Evolutionary conservation across 768 basidiomycete genomes (phyloP).

Genomic region (Leccinum subtestaceum): DNA sequence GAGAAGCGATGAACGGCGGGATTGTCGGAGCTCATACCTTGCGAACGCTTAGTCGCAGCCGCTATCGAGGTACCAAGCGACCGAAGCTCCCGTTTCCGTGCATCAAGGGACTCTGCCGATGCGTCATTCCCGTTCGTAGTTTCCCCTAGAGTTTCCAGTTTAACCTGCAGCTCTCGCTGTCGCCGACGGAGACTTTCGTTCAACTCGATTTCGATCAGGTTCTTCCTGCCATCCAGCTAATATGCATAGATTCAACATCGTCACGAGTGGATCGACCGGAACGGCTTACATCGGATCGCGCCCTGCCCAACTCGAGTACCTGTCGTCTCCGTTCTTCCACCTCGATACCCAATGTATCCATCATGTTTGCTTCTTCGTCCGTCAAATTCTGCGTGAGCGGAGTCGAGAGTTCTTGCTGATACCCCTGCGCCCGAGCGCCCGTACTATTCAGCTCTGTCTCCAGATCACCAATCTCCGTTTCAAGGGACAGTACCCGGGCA

Average conservation of each 20-base stretch:
- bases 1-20: background rate
- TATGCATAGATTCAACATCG: background rate
- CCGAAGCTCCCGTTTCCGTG: constrained; percentile 65
- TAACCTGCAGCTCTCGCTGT: constrained; percentile 71
- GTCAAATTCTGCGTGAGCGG: constrained; percentile 76
- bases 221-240: constrained; percentile 66
- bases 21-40: constrained; percentile 39
- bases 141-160: constrained; percentile 75
- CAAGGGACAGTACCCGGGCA: constrained; percentile 58
- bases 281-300: constrained; percentile 63
- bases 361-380: constrained; percentile 61
- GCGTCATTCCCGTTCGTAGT: constrained; percentile 51
- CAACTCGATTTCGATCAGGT: constrained; percentile 86
- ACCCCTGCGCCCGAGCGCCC: constrained; percentile 59
- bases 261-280: background rate
- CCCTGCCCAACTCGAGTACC: constrained; percentile 64
- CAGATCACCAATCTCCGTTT: constrained; percentile 66
- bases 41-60: constrained; percentile 56
- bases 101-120: constrained; percentile 65
- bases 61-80: constrained; percentile 66
- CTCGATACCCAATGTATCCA: constrained; percentile 69
- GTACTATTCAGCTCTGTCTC: constrained; percentile 67
- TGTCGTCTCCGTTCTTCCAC: constrained; percentile 72
- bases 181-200: constrained; percentile 83
- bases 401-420: constrained; percentile 64